These are phyloP conservation scores for Leccinum imitatum DNA, from an alignment of 768 basidiomycete species.

Conservation along the genomic window DNA sequence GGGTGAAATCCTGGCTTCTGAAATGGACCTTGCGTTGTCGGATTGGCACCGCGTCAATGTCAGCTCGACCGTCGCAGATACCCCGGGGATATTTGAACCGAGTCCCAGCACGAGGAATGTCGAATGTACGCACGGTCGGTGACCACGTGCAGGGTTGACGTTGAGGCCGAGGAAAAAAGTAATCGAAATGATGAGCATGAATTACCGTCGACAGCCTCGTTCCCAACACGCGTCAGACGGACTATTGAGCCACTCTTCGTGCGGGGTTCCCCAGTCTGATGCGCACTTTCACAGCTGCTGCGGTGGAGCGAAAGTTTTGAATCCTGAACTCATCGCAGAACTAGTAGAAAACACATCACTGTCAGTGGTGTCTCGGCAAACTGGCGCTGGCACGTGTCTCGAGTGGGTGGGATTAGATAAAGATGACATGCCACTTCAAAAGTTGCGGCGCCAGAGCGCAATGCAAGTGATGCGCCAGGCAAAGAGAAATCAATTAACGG, in stretches of 20 bases:
- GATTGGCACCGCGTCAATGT: constrained; percentile 1
- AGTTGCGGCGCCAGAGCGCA: constrained; percentile 20
- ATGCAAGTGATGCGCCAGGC: constrained; percentile 18
- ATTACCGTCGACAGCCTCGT: constrained; percentile 31
- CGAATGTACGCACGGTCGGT: constrained; percentile 8
- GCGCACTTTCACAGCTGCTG: not conserved
- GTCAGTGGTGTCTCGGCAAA: not conserved
- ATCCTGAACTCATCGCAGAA: constrained; percentile 1
- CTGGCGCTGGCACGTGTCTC: not conserved
- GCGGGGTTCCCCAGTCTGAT: not conserved
- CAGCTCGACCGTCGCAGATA: constrained; percentile 9
- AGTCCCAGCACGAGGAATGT: constrained; percentile 11
- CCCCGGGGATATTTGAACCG: constrained; percentile 1
- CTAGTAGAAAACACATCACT: not conserved
- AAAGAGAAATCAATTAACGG: constrained; percentile 25
- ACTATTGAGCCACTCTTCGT: constrained; percentile 17
- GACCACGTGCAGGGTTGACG: constrained; percentile 20
- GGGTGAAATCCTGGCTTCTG: constrained; percentile 15
- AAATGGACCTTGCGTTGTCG: constrained; percentile 11
- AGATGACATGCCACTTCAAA: constrained; percentile 1
- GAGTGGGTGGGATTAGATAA: constrained; percentile 31
- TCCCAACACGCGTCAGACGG: constrained; percentile 28
- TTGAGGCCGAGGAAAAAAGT: constrained; percentile 23
- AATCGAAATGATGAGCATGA: constrained; percentile 23
- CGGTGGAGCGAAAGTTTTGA: not conserved